These are phyloP conservation scores for Glomus cerebriforme DNA, from an alignment of 192 early-diverging fungal species.

Conservation along the genomic window DNA sequence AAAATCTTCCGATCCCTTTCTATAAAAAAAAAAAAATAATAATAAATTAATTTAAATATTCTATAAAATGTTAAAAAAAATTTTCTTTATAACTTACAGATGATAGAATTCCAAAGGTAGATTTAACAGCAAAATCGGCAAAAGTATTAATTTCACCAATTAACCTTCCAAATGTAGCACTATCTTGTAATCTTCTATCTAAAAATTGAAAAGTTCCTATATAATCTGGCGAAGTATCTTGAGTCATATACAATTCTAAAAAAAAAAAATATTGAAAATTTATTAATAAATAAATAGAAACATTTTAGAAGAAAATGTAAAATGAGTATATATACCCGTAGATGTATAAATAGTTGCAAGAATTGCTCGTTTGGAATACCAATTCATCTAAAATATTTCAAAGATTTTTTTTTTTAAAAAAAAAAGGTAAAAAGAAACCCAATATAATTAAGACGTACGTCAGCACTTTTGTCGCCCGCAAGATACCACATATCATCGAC, in stretches of 20 bases:
- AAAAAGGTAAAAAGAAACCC: not conserved
- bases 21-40: not conserved
- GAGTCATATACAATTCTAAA: slow-evolving; percentile 89
- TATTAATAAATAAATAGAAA: not conserved
- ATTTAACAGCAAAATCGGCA: slow-evolving; percentile 47
- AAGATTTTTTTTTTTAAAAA: not conserved
- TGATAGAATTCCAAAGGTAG: slow-evolving; percentile 44
- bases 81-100: slow-evolving; percentile 42
- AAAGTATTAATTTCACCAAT: slow-evolving; percentile 44
- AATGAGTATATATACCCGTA: slow-evolving; percentile 45
- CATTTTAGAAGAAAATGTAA: not conserved
- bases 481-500: slow-evolving; percentile 87
- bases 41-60: not conserved
- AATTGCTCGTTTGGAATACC: slow-evolving; percentile 82
- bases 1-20: not conserved
- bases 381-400: slow-evolving; percentile 69
- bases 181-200: slow-evolving; percentile 74
- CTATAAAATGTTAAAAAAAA: not conserved
- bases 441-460: slow-evolving; percentile 51
- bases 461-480: slow-evolving; percentile 81
- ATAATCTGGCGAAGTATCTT: slow-evolving; percentile 77
- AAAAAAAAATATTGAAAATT: not conserved
- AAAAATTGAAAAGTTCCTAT: slow-evolving; percentile 78
- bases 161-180: slow-evolving; percentile 58
- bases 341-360: slow-evolving; percentile 85